A percentile compares a stretch with the other conserved stretches of the same genome.
phyloP scores from a whole-genome alignment of 2,329 filamentous ascomycete species.

The Fusarium dimerum region DNA sequence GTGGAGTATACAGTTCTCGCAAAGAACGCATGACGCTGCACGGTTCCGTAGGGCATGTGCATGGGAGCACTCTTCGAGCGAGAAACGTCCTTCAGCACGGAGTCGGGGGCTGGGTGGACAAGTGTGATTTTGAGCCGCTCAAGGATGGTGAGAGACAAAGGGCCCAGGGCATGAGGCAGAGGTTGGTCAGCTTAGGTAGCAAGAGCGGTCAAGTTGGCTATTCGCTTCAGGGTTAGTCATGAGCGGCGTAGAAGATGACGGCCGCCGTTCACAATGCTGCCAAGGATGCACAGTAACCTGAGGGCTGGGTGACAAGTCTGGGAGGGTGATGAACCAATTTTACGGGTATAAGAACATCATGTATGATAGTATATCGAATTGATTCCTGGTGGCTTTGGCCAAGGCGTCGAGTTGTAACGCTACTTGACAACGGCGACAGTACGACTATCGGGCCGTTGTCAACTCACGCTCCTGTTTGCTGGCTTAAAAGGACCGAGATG shows the following conservation, averaged over 20 bases:
- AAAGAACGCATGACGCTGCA: conserved; percentile 71
- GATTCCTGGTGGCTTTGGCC: no score
- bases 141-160: conserved; percentile 44
- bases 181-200: conserved; percentile 62
- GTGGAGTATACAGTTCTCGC: conserved; percentile 62
- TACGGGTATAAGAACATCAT: no score
- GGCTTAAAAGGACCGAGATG: no score
- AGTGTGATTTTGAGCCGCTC: conserved; percentile 56
- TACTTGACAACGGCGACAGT: no score
- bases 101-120: conserved; percentile 64
- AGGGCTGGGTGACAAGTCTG: neutral
- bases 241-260: neutral
- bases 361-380: no score
- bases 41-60: conserved; percentile 66
- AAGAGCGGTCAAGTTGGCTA: conserved; percentile 64
- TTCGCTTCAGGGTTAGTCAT: conserved; percentile 54
- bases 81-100: conserved; percentile 77
- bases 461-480: no score
- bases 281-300: neutral
- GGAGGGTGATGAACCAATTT: no score
- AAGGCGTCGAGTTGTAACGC: no score
- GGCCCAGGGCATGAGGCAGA: conserved; percentile 65
- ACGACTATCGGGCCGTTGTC: no score
- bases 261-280: neutral
- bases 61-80: conserved; percentile 57